These are phyloP conservation scores for Cucurbita maxima DNA, from an alignment of 306 rosid species.

Conservation along the genomic window DNA sequence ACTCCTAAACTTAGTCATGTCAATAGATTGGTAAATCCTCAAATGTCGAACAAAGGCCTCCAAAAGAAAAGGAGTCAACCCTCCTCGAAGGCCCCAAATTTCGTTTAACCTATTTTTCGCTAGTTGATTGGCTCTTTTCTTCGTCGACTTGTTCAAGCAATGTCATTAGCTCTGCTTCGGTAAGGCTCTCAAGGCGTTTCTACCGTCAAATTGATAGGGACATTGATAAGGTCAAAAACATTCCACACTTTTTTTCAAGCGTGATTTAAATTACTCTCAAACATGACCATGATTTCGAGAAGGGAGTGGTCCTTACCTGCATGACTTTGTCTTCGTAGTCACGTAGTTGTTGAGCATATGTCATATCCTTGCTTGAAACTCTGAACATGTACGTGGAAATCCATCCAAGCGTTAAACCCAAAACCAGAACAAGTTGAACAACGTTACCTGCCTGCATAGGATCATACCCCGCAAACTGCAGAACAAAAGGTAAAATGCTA, in stretches of 20 bases:
- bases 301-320: constrained; percentile 33
- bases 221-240: not conserved
- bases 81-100: too few species aligned
- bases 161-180: constrained; percentile 81
- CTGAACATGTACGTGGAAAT: constrained; percentile 79
- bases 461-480: constrained; percentile 74
- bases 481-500: not conserved
- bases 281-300: not conserved
- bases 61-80: too few species aligned
- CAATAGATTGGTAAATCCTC: too few species aligned
- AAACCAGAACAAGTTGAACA: constrained; percentile 81
- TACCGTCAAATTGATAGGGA: constrained; percentile 25
- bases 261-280: not conserved
- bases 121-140: constrained; percentile 54
- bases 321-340: constrained; percentile 88
- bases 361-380: constrained; percentile 98
- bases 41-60: too few species aligned
- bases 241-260: not conserved
- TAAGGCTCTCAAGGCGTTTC: constrained; percentile 84
- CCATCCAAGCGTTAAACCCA: constrained; percentile 93
- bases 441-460: constrained; percentile 93
- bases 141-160: constrained; percentile 91
- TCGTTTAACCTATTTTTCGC: constrained; percentile 24
- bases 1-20: too few species aligned
- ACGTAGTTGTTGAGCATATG: constrained; percentile 85